Conservation (phyloP, 768 basidiomycete species). For the Calocybe indica region DNA sequence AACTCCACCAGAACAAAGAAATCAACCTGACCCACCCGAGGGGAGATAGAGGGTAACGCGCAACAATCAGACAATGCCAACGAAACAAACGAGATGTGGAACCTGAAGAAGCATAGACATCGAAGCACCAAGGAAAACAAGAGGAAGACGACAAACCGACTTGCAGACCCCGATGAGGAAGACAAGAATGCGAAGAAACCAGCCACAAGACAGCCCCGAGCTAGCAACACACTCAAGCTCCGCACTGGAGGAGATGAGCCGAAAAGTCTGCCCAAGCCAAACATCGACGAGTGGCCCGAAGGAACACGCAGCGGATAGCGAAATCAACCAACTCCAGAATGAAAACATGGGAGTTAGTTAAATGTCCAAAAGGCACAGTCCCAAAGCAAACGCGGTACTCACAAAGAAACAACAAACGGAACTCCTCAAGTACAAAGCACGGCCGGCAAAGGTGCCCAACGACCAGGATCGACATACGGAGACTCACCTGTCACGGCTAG, state of each 20-base stretch:
- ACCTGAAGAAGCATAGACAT: too few relatives aligned
- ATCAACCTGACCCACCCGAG: background rate
- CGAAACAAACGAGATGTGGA: too few relatives aligned
- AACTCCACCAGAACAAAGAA: background rate
- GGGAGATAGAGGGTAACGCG: background rate
- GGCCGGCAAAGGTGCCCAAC: constrained; percentile 23
- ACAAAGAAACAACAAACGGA: constrained; percentile 13
- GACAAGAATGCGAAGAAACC: too few relatives aligned
- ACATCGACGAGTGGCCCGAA: background rate
- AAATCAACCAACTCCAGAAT: constrained; percentile 19
- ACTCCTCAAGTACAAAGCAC: constrained; percentile 25
- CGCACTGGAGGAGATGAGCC: too few relatives aligned
- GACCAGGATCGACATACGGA: constrained; percentile 24
- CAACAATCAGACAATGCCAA: too few relatives aligned
- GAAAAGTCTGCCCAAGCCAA: too few relatives aligned
- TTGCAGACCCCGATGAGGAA: too few relatives aligned
- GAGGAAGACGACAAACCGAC: too few relatives aligned
- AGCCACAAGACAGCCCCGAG: too few relatives aligned
- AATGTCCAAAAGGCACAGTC: constrained; percentile 16
- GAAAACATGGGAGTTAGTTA: constrained; percentile 20
- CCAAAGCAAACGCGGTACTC: constrained; percentile 22
- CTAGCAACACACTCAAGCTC: too few relatives aligned
- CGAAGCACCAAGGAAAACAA: too few relatives aligned
- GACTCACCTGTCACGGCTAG: constrained; percentile 13
- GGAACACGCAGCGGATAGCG: constrained; percentile 18